Evolutionary conservation across 2,329 filamentous ascomycete species (phyloP).

Genomic region (Aspergillus felis): DNA sequence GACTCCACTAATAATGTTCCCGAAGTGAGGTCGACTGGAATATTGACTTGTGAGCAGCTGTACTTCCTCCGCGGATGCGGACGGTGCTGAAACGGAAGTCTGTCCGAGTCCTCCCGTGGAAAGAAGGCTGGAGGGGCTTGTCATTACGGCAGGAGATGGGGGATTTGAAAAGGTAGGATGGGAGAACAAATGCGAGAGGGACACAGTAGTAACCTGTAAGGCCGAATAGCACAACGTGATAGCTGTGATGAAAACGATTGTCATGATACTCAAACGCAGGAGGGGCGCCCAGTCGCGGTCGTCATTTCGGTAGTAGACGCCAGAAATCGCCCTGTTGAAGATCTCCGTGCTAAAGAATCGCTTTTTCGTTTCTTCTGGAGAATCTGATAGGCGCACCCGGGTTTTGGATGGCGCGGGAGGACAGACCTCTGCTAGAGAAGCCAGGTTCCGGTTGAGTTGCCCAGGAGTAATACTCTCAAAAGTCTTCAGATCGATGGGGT

Average conservation of each 20-base stretch:
- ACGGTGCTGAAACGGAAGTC: conserved; percentile 23
- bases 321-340: conserved; percentile 21
- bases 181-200: conserved; percentile 23
- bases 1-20: conserved; percentile 22
- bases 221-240: conserved; percentile 30
- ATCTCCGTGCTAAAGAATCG: conserved; percentile 21
- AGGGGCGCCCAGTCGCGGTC: conserved; percentile 21
- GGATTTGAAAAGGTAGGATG: conserved; percentile 21
- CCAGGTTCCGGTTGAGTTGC: conserved; percentile 46
- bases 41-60: conserved; percentile 12
- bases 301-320: conserved; percentile 18
- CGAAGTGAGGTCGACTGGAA: conserved; percentile 18
- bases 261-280: conserved; percentile 26
- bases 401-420: conserved; percentile 22
- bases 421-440: conserved; percentile 36
- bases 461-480: conserved; percentile 46
- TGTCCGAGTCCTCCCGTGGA: conserved; percentile 15
- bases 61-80: conserved; percentile 17
- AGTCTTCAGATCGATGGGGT: conserved; percentile 45
- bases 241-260: conserved; percentile 25
- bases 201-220: conserved; percentile 21
- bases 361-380: conserved; percentile 2
- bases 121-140: conserved; percentile 18
- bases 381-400: conserved; percentile 8
- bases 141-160: conserved; percentile 10